Evolutionary conservation across 1,139 yeast species (phyloP).

Genomic region (Yamadazyma atmosphaerica): DNA sequence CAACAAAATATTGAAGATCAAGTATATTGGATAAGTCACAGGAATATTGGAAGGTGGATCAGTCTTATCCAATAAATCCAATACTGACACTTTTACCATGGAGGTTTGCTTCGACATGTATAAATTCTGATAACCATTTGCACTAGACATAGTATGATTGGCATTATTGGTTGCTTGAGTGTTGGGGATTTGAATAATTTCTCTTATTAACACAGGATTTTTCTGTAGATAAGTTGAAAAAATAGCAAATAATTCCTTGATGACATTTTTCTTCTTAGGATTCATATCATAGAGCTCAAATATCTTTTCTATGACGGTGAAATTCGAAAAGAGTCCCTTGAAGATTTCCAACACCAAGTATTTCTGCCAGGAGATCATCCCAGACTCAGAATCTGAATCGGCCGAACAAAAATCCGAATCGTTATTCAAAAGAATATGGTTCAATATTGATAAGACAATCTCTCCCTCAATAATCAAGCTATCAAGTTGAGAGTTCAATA

Average conservation of each 20-base stretch:
- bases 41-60: slow-evolving; percentile 69
- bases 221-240: slow-evolving; percentile 28
- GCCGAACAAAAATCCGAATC: background rate
- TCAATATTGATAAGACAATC: slow-evolving; percentile 70
- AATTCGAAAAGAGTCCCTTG: slow-evolving; percentile 59
- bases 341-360: slow-evolving; percentile 72
- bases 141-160: background rate
- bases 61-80: slow-evolving; percentile 75
- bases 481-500: slow-evolving; percentile 60
- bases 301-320: slow-evolving; percentile 49
- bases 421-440: slow-evolving; percentile 54
- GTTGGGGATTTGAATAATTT: slow-evolving; percentile 14
- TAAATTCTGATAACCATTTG: slow-evolving; percentile 2
- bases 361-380: slow-evolving; percentile 59
- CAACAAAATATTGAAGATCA: slow-evolving; percentile 56
- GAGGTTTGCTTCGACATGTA: slow-evolving; percentile 29
- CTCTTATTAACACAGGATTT: slow-evolving; percentile 29
- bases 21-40: slow-evolving; percentile 58
- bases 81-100: slow-evolving; percentile 51
- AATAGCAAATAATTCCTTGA: slow-evolving; percentile 57
- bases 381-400: slow-evolving; percentile 3
- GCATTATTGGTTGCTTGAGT: background rate
- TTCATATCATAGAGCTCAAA: slow-evolving; percentile 66
- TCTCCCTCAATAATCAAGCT: slow-evolving; percentile 76
- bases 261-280: slow-evolving; percentile 55